Evolutionary conservation across 2,329 filamentous ascomycete genomes (phyloP).

Genomic region (Xylariomycetidae sp.): DNA sequence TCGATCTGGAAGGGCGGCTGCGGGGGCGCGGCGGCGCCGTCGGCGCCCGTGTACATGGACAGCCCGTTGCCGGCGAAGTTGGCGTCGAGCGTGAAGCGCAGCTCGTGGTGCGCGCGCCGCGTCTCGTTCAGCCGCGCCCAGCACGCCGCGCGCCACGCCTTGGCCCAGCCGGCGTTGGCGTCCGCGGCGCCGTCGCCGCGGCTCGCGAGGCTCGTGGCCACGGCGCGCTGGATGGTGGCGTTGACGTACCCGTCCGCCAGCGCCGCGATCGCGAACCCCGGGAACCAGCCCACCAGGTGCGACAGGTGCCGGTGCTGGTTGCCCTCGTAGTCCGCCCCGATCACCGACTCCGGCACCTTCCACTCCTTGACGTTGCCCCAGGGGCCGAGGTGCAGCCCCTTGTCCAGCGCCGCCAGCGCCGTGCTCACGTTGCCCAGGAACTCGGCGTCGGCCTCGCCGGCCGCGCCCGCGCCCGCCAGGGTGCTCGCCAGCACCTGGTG

Average conservation of each 20-base stretch:
- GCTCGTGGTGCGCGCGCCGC: slow-evolving; percentile 38
- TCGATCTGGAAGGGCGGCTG: slow-evolving; percentile 50
- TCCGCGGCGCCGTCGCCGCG: slow-evolving; percentile 39
- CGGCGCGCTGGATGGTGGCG: slow-evolving; percentile 34
- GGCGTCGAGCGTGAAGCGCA: slow-evolving; percentile 40
- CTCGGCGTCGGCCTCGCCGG: slow-evolving; percentile 18
- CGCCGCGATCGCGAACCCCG: slow-evolving; percentile 43
- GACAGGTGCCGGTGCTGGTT: slow-evolving; percentile 42
- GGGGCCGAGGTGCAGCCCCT: slow-evolving; percentile 22
- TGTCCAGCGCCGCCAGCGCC: slow-evolving; percentile 30
- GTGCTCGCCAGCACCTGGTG: slow-evolving; percentile 35
- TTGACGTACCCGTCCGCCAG: slow-evolving; percentile 34
- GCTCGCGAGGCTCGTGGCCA: slow-evolving; percentile 37
- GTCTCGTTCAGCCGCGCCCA: slow-evolving; percentile 51
- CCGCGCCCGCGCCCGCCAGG: slow-evolving; percentile 21
- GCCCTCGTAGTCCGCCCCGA: slow-evolving; percentile 18
- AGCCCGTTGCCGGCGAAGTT: slow-evolving; percentile 47
- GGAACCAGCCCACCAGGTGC: slow-evolving; percentile 50
- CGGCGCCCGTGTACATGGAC: slow-evolving; percentile 41
- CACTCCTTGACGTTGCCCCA: slow-evolving; percentile 30
- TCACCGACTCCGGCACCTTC: slow-evolving; percentile 25
- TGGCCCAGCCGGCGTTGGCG: slow-evolving; percentile 51
- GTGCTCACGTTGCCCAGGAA: slow-evolving; percentile 32
- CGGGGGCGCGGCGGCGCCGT: slow-evolving; percentile 4
- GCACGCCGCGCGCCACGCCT: slow-evolving; percentile 51